phyloP scores from a whole-genome alignment of 805 yeast species.

The Ogataea glucozyma region DNA sequence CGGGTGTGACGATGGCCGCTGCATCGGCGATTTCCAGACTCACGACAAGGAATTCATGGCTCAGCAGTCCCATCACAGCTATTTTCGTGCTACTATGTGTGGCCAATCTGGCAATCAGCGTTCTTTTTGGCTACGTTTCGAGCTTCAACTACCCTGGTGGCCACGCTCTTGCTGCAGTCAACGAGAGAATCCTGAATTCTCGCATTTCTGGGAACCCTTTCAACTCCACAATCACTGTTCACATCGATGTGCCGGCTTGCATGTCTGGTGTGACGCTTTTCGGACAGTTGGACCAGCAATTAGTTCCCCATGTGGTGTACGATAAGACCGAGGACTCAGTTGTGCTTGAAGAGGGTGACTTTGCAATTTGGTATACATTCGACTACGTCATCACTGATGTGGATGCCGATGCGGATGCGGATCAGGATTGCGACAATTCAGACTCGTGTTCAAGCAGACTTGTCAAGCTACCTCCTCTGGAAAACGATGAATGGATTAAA shows the following conservation, averaged over 20 bases:
- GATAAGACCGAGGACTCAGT: conserved; percentile 71
- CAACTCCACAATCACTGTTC: conserved; percentile 44
- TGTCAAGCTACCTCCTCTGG: conserved; percentile 28
- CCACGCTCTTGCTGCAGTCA: conserved; percentile 57
- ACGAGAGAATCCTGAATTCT: conserved; percentile 30
- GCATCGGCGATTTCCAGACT: conserved; percentile 40
- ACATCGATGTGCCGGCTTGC: conserved; percentile 77
- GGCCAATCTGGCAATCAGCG: conserved; percentile 42
- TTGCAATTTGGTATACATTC: conserved; percentile 46
- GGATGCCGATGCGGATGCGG: conserved; percentile 23
- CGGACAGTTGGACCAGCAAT: conserved; percentile 52
- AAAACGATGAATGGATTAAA: conserved; percentile 44
- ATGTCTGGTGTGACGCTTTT: conserved; percentile 86
- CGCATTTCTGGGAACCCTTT: conserved; percentile 7
- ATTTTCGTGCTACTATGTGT: conserved; percentile 37
- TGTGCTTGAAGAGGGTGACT: conserved; percentile 30
- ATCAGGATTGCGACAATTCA: too few relatives aligned
- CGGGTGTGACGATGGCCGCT: conserved; percentile 63
- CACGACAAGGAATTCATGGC: conserved; percentile 18
- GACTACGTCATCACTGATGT: conserved; percentile 51
- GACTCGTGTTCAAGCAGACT: too few relatives aligned
- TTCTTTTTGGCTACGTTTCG: conserved; percentile 60
- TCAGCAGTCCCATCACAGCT: conserved; percentile 25
- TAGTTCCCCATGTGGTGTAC: conserved; percentile 42
- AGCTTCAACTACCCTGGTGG: conserved; percentile 90